Base-by-base conservation (phyloP, 2,329 filamentous ascomycete species). In the Phialophora chinensis region DNA sequence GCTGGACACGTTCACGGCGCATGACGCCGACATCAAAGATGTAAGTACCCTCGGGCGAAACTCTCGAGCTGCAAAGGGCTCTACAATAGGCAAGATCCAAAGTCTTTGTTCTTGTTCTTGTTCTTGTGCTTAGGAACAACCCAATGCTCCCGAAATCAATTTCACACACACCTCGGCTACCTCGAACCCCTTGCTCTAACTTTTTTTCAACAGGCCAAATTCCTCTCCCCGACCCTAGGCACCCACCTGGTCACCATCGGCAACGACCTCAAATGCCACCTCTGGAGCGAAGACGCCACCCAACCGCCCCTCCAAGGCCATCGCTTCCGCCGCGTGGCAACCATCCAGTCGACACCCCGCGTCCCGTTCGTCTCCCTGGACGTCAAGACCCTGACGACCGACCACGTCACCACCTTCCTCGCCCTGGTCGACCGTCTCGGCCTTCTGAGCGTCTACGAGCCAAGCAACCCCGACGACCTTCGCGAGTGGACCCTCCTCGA, bases 251-350 rank as follows among this genome's bases (percentile, higher is more conserved):
- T 90, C 64, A 96, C 91, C 62, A 90, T 97, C 66, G 92, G 91
- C 69, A 91, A 94, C 74, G 94, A 97, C 74, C 92, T 94, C 74
- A 89, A 90, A 77, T 92, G 96, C 82, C 92, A 93, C 76, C 85
- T 98, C 71, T 98, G 94, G 94, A 90, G 91, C 67, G 94, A 97
- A 80, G 92, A 97, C 78, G 88, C 91, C 17, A 90, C 89, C 1
- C 90, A 95, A 57, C 85, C 91, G 1, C 88, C 90, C 0, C 84
- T 85, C 66, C 88, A 86, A 42, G 92, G 93, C 35, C 88, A 91
- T 35, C 89, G 93, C 60, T 98, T 97, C 83, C 91, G 89, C 75
- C 84, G 83, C 79, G 81, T 91, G 82, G 79, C 87, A 71, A 81
- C 79, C 42, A 86, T 88, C 12, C 87, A 89, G 6, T 94, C 91